Conservation (phyloP, 805 yeast species). For the Cyberlindnera mississippiensis region DNA sequence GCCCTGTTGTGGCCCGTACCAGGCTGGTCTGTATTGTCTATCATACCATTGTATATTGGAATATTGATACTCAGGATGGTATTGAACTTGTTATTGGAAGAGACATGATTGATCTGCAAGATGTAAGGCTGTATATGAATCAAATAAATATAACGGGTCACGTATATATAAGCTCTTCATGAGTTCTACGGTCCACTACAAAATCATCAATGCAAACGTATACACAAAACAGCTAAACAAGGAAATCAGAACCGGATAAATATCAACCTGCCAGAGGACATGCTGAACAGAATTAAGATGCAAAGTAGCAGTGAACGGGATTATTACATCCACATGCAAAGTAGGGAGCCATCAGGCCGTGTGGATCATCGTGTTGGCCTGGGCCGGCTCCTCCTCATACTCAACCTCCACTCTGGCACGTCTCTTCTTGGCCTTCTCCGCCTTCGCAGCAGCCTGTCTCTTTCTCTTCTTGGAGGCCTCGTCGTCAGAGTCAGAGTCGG, state of each 20-base stretch:
- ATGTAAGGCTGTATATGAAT: too few species aligned
- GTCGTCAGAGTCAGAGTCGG: conserved; percentile 37
- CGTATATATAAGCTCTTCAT: too few species aligned
- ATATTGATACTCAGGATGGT: too few species aligned
- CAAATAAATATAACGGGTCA: too few species aligned
- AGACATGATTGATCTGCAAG: too few species aligned
- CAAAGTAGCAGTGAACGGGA: neutral
- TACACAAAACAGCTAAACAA: neutral
- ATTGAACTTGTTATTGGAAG: too few species aligned
- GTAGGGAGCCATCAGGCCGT: conserved; percentile 4
- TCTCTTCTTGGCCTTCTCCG: conserved; percentile 42
- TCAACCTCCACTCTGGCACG: conserved; percentile 79
- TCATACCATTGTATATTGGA: too few species aligned
- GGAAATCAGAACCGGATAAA: neutral
- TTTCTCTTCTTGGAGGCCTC: conserved; percentile 35
- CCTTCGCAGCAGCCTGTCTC: conserved; percentile 32
- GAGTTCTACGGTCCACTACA: too few species aligned
- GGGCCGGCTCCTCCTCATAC: conserved; percentile 67
- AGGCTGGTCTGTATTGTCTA: too few species aligned
- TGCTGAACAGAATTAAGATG: neutral
- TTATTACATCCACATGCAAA: too few species aligned
- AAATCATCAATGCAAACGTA: neutral
- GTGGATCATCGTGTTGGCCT: conserved; percentile 18
- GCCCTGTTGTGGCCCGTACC: neutral
- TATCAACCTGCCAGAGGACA: neutral